Evolutionary conservation across 2,329 filamentous ascomycete genomes (phyloP), one percentile per base, ranked within the genome.

Genomic region (Phoma sp.): DNA sequence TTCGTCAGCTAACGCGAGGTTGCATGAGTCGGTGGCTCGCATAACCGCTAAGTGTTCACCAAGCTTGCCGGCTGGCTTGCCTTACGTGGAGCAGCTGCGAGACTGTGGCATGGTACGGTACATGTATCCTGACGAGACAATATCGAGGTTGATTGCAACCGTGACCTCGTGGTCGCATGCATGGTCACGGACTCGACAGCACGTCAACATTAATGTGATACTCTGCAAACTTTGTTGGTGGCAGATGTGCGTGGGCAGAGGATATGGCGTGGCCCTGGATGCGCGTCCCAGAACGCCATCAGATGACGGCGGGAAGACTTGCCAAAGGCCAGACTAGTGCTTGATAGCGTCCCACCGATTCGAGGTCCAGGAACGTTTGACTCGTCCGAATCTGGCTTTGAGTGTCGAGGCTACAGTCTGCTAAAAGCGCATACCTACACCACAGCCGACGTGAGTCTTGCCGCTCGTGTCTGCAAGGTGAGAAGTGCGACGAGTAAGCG

Each of bases 11-110:
- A 56, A 43, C 36, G 41, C 58, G 48, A 57, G 60, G 49, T 55
- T 50, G 62, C 64, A 68, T 63, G 40, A 55, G 54, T 55, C 48
- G 54, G 54, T 44, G 51, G 61, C 52, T 58, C 48, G 45, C 47
- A 51, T 57, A 29, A 33, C 35, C 33, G 36, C 54, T 39, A 37
- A 44, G 27, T 45, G 54, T 57, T 49, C 54, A 53, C 35, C 37
- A 39, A 33, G 32, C 47, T 46, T 43, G 39, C 48, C 4, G 49
- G 52, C 52, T 46, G 41, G 32, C 38, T 39, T 45, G 40, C 54
- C 54, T 52, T 57, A 44, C 38, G 54, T 45, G 43, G 24, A 9
- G 12, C 31, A 32, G 29, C 32, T 31, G 43, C 52, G 29, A 39
- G 24, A 27, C 33, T 36, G n/a, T 40, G 43, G 38, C 27, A 44